A percentile compares a stretch with the other conserved stretches of the same genome.
Evolutionary conservation across 805 yeast genomes (phyloP).

Genomic region (Pichia kluyveri): DNA sequence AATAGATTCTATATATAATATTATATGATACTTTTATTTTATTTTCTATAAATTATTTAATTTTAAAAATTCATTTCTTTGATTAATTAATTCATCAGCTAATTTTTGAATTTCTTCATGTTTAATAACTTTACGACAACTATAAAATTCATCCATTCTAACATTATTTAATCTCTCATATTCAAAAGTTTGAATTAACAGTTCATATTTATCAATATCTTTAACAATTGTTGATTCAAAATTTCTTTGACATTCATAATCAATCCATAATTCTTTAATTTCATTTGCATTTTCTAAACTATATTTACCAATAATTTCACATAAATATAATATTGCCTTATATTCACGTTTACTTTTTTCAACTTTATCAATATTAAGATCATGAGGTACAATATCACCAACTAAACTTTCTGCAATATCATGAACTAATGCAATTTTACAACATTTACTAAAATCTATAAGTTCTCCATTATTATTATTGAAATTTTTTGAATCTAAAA

Average conservation of each 20-base stretch:
- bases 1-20: constrained; percentile 17
- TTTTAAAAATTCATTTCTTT: constrained; percentile 36
- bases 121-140: constrained; percentile 53
- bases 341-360: constrained; percentile 83
- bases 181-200: constrained; percentile 73
- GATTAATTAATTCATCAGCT: constrained; percentile 48
- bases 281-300: constrained; percentile 55
- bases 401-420: constrained; percentile 92
- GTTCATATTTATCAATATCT: constrained; percentile 88
- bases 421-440: constrained; percentile 80
- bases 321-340: constrained; percentile 58
- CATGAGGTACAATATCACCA: constrained; percentile 88
- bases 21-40: neutral
- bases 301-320: constrained; percentile 54
- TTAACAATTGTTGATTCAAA: constrained; percentile 85
- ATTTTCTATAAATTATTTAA: neutral
- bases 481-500: constrained; percentile 14
- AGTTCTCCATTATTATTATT: constrained; percentile 9
- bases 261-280: constrained; percentile 68
- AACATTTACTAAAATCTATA: constrained; percentile 57
- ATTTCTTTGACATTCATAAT: constrained; percentile 77
- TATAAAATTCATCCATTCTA: constrained; percentile 62
- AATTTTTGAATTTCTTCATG: constrained; percentile 62
- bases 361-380: constrained; percentile 50
- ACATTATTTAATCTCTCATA: constrained; percentile 63